These are phyloP conservation scores for Fusarium begoniae DNA, from an alignment of 2,329 filamentous ascomycete species.

Conservation along the genomic window DNA sequence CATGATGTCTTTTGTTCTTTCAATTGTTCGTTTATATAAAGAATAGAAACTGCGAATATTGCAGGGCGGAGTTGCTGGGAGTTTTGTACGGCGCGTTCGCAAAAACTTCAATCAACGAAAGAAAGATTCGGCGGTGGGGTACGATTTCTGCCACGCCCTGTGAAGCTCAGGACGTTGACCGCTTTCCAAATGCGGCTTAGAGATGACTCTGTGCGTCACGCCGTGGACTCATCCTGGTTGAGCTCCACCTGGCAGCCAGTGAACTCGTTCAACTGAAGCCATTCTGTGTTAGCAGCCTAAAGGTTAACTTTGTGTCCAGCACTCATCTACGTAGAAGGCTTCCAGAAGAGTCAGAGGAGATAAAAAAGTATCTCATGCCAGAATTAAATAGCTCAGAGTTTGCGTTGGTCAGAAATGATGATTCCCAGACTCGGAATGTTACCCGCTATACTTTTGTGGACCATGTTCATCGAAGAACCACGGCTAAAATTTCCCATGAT, in stretches of 20 bases:
- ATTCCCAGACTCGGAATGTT: not conserved
- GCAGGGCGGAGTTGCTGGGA: constrained; percentile 1
- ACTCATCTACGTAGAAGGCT: not conserved
- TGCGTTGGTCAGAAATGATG: too few relatives aligned
- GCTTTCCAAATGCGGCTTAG: not conserved
- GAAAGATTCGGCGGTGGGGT: constrained; percentile 23
- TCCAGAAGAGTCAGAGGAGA: too few relatives aligned
- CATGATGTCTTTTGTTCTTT: constrained; percentile 11
- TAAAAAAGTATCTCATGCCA: not conserved
- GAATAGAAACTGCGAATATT: constrained; percentile 1
- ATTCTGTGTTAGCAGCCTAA: not conserved
- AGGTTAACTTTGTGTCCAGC: not conserved
- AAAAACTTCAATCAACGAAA: constrained; percentile 21
- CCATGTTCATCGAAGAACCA: too few relatives aligned
- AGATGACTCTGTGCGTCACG: not conserved
- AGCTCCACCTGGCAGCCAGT: not conserved
- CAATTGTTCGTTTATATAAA: not conserved
- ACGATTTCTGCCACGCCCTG: constrained; percentile 25
- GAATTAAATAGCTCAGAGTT: too few relatives aligned
- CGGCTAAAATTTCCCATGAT: rapidly evolving
- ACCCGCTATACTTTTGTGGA: not conserved
- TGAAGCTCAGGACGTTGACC: not conserved
- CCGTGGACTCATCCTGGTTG: not conserved
- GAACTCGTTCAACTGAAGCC: not conserved
- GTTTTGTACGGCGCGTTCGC: constrained; percentile 14